Evolutionary conservation across 345 rosid species (phyloP), one percentile per base, ranked within the genome.

Genomic region (Toxicodendron radicans): DNA sequence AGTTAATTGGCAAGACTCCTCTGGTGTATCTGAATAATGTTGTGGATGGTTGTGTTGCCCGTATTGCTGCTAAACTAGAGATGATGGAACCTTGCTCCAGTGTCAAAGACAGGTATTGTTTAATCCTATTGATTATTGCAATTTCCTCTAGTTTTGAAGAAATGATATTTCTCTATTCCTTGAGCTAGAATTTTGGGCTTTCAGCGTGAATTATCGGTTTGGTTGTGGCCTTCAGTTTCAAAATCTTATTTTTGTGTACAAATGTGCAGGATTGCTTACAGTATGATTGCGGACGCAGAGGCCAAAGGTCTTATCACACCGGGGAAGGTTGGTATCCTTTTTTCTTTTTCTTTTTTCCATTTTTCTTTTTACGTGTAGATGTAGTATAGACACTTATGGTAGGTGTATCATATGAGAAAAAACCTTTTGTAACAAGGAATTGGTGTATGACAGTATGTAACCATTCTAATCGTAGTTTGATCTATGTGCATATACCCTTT

Each of bases 231-330:
- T 24, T 0, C n/a, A 35, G 16, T 59, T 21, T 30, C 3, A 11
- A 49, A 57, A 61, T 35, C n/a, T 20, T 66, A 16, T 5, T 58
- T 7, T 10, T 73, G 38, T 66, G 56, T 48, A 16, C 8, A 51
- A 6, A 2, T 75, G 24, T 78, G 80, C 83, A 94, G 96, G 90
- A 94, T 94, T 85, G 97, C 92, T 58, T 92, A 89, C 57, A 92
- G 96, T 66, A 92, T 94, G 98, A 92, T 92, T 73, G 48, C 88
- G 24, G 98, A 94, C 87, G 98, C 98, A 2, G 94, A 92, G 80
- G 81, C 76, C 2, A 83, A 89, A 74, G 97, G 93, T 68, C 89
- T 87, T 41, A 90, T 94, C 6, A 89, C 84, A 49, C 96, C 94
- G 9, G 98, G 97, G 32, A 57, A 89, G 96, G 97, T 92, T 68